Evolutionary conservation across 495 filamentous ascomycete species (phyloP).

Genomic region (Usnea hakonensis): DNA sequence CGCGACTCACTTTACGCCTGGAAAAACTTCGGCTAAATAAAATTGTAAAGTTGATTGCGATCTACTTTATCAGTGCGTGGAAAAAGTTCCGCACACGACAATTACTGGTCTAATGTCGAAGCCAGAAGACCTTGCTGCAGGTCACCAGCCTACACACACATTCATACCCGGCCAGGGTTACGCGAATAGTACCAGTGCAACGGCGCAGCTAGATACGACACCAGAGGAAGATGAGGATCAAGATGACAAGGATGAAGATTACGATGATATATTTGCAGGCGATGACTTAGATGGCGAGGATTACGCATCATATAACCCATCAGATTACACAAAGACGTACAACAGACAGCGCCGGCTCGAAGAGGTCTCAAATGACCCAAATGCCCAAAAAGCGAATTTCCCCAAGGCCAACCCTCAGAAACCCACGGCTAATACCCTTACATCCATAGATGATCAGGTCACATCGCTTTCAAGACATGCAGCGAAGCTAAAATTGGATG

Average conservation of each 20-base stretch:
- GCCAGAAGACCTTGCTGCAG: slow-evolving; percentile 35
- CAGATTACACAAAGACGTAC: slow-evolving; percentile 80
- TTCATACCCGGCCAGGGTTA: slow-evolving; percentile 52
- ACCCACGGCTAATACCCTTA: slow-evolving; percentile 67
- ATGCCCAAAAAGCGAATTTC: slow-evolving; percentile 47
- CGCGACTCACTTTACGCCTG: slow-evolving; percentile 2
- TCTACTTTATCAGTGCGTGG: background rate
- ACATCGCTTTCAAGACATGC: slow-evolving; percentile 77
- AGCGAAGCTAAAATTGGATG: slow-evolving; percentile 77
- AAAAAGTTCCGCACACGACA: background rate
- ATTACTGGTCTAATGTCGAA: slow-evolving; percentile 21
- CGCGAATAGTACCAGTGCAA: slow-evolving; percentile 32
- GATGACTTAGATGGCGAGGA: slow-evolving; percentile 53
- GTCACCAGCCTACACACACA: slow-evolving; percentile 42
- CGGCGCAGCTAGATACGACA: slow-evolving; percentile 19
- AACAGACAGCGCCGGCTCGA: slow-evolving; percentile 69
- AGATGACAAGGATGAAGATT: slow-evolving; percentile 44
- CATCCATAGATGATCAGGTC: slow-evolving; percentile 80
- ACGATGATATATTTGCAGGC: slow-evolving; percentile 52
- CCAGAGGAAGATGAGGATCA: slow-evolving; percentile 29
- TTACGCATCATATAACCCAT: slow-evolving; percentile 48
- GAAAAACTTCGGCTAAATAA: background rate
- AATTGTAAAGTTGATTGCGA: background rate
- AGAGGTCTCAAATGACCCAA: slow-evolving; percentile 49
- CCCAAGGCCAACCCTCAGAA: slow-evolving; percentile 80